phyloP scores from a whole-genome alignment of 2,329 filamentous ascomycete genomes.

The Aspergillus sclerotialis region DNA sequence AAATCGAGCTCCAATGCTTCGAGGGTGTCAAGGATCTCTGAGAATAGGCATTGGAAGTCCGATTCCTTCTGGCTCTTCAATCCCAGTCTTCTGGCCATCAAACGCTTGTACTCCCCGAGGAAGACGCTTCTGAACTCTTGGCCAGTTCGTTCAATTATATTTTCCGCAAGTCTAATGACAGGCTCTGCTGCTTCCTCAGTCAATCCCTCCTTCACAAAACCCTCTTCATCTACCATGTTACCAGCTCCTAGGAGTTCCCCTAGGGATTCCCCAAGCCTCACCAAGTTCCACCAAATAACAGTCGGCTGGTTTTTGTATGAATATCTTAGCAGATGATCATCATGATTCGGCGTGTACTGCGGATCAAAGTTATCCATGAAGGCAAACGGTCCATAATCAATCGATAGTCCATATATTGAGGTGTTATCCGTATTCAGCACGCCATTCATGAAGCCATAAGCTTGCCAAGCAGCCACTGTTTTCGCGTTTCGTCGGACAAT shows the following conservation, averaged over 20 bases:
- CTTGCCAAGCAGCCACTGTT: constrained; percentile 91
- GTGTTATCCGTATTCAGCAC: constrained; percentile 98
- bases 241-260: constrained; percentile 84
- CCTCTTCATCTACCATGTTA: constrained; percentile 59
- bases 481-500: constrained; percentile 77
- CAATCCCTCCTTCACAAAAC: constrained; percentile 68
- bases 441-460: constrained; percentile 98
- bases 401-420: constrained; percentile 76
- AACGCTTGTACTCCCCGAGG: constrained; percentile 75
- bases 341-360: constrained; percentile 90
- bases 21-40: constrained; percentile 72
- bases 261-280: constrained; percentile 79
- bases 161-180: constrained; percentile 75
- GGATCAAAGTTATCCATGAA: constrained; percentile 98
- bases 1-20: constrained; percentile 83
- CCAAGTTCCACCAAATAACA: constrained; percentile 98
- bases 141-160: constrained; percentile 68
- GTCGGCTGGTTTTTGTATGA: constrained; percentile 90
- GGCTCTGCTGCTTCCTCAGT: constrained; percentile 59
- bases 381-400: constrained; percentile 95
- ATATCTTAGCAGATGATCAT: constrained; percentile 81
- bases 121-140: constrained; percentile 89
- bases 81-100: constrained; percentile 76
- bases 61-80: constrained; percentile 60
- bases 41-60: constrained; percentile 77